These are phyloP conservation scores for Amoebophrya sp. DNA, from an alignment of 169 alveolate genomes.

Conservation along the genomic window DNA sequence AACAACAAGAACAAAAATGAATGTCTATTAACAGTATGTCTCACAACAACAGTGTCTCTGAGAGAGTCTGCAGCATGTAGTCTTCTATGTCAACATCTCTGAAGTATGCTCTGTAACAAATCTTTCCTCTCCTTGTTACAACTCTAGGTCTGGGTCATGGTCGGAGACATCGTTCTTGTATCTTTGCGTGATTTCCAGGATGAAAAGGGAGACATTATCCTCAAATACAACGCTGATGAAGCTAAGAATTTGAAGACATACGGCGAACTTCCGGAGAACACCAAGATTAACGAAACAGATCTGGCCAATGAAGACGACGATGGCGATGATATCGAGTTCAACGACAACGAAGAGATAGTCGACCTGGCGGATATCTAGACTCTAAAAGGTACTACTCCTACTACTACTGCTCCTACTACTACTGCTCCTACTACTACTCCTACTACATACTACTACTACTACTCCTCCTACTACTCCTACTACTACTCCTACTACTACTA, in stretches of 20 bases:
- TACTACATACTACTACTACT: no score
- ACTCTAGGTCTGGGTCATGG: conserved; percentile 45
- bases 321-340: conserved; percentile 55
- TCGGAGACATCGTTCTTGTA: conserved; percentile 66
- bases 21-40: no score
- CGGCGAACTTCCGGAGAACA: conserved; percentile 95
- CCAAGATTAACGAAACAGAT: conserved; percentile 87
- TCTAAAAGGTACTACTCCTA: background rate
- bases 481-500: no score
- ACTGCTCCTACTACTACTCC: no score
- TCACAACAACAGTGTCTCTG: no score
- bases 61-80: no score
- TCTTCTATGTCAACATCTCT: no score
- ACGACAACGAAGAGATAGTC: background rate
- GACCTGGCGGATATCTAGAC: background rate
- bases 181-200: conserved; percentile 96
- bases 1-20: no score
- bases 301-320: conserved; percentile 77
- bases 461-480: no score
- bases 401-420: background rate
- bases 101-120: no score
- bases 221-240: conserved; percentile 90
- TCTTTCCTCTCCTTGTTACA: no score
- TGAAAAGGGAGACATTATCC: conserved; percentile 93
- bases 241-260: conserved; percentile 88